Conservation (phyloP, 495 filamentous ascomycete species). For the Sordaria brevicollis region DNA sequence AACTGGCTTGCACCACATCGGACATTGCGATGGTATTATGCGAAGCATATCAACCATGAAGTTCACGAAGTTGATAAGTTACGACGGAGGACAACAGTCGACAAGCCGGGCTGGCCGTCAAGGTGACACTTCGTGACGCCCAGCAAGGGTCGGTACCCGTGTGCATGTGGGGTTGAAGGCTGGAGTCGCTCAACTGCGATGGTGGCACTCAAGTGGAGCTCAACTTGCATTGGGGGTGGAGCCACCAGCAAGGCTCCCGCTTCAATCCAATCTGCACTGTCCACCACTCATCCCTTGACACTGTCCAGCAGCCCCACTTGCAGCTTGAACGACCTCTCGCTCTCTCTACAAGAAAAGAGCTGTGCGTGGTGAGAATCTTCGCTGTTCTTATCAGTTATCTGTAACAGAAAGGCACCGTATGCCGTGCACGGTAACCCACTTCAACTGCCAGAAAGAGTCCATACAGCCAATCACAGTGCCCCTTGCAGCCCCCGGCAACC, state of each 20-base stretch:
- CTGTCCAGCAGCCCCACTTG: background rate
- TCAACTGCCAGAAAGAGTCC: background rate
- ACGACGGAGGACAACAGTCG: background rate
- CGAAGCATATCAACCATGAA: background rate
- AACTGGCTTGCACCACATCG: background rate
- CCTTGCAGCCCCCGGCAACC: background rate
- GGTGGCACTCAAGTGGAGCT: background rate
- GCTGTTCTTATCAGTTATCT: background rate
- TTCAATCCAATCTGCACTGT: background rate
- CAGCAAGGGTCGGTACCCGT: background rate
- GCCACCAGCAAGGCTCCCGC: background rate
- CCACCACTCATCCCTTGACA: background rate
- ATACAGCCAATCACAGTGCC: background rate
- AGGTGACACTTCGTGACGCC: background rate
- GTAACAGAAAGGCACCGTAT: background rate
- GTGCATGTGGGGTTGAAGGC: background rate
- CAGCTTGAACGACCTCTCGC: background rate
- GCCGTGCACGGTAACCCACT: background rate
- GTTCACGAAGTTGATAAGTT: too few relatives aligned
- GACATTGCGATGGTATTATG: background rate
- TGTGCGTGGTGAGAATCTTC: fast-evolving
- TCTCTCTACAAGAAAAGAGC: background rate
- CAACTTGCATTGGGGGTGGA: background rate
- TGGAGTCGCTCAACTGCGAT: background rate
- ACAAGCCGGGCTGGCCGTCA: background rate